Percentiles rank a stretch among this genome's conserved stretches.
phyloP scores from a whole-genome alignment of 257 asterid genomes.

The Petunia secreta region DNA sequence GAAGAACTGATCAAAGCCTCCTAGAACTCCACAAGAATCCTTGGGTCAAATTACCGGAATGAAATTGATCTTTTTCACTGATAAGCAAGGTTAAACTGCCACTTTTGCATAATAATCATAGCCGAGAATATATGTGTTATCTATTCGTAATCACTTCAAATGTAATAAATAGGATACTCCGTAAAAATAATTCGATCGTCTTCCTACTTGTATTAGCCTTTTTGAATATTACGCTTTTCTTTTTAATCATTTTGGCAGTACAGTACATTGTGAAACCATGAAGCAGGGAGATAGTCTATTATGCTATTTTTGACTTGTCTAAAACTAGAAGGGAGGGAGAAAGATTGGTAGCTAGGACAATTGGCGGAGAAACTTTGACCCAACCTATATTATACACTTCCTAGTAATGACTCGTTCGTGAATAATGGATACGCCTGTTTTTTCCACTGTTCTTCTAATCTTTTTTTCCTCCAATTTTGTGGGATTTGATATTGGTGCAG shows the following conservation, averaged over 20 bases:
- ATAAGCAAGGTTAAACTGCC: not conserved
- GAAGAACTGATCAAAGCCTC: not conserved
- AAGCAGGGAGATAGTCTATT: not conserved
- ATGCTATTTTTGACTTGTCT: conserved; percentile 5
- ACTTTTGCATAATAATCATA: not conserved
- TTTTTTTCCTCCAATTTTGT: conserved; percentile 10
- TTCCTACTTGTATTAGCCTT: not conserved
- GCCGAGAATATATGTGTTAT: not conserved
- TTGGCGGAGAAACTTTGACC: conserved; percentile 8
- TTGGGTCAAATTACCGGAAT: not conserved
- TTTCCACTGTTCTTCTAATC: conserved; percentile 4
- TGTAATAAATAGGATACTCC: not conserved
- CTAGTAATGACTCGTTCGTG: not conserved
- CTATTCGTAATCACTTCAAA: not conserved
- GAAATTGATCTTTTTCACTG: not conserved
- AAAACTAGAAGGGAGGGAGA: not conserved
- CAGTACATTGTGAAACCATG: not conserved
- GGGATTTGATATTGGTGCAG: conserved; percentile 38
- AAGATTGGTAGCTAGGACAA: not conserved
- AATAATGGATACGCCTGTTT: not conserved
- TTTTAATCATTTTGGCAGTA: not conserved
- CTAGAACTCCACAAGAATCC: not conserved
- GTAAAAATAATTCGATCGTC: not conserved
- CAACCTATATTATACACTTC: not conserved
- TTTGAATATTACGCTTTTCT: not conserved